Evolutionary conservation across 2,329 filamentous ascomycete genomes (phyloP).

Genomic region (Ascochyta rabiei): DNA sequence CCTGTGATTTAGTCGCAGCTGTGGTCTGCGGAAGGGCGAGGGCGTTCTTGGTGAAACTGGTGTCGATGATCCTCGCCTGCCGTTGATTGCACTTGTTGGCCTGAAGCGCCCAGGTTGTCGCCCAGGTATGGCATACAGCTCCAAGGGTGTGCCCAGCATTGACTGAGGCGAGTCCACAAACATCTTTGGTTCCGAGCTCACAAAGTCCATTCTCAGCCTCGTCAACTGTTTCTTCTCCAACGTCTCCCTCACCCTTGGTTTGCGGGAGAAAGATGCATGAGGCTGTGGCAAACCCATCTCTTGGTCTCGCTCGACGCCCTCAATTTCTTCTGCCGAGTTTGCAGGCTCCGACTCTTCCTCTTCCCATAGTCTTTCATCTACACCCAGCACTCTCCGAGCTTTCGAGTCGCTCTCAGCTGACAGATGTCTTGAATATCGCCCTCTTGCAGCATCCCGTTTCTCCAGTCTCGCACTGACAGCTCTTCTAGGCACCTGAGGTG

Average conservation of each 20-base stretch:
- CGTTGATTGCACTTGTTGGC: constrained; percentile 14
- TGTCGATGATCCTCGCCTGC: constrained; percentile 17
- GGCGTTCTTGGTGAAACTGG: constrained; percentile 13
- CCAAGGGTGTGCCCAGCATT: constrained; percentile 38
- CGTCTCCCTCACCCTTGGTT: constrained; percentile 30
- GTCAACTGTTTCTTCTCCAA: constrained; percentile 29
- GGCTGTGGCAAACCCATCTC: constrained; percentile 5
- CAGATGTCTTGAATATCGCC: constrained; percentile 5
- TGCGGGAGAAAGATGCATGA: constrained; percentile 26
- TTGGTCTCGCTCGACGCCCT: constrained; percentile 6
- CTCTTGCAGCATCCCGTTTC: constrained; percentile 9
- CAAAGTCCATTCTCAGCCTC: constrained; percentile 31
- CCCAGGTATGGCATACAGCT: constrained; percentile 32
- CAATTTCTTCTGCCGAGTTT: not conserved
- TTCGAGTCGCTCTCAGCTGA: constrained; percentile 9
- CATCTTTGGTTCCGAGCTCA: constrained; percentile 21
- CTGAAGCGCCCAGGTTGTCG: constrained; percentile 9
- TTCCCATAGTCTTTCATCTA: not conserved
- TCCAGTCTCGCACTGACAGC: constrained; percentile 33
- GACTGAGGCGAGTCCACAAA: constrained; percentile 35
- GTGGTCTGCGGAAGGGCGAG: constrained; percentile 4
- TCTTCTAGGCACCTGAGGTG: constrained; percentile 32
- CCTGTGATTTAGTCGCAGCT: constrained; percentile 15
- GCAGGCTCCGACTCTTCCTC: not conserved
- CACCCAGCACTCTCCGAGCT: not conserved